phyloP scores from a whole-genome alignment of 495 filamentous ascomycete genomes.

The Penicillium bialowiezense region DNA sequence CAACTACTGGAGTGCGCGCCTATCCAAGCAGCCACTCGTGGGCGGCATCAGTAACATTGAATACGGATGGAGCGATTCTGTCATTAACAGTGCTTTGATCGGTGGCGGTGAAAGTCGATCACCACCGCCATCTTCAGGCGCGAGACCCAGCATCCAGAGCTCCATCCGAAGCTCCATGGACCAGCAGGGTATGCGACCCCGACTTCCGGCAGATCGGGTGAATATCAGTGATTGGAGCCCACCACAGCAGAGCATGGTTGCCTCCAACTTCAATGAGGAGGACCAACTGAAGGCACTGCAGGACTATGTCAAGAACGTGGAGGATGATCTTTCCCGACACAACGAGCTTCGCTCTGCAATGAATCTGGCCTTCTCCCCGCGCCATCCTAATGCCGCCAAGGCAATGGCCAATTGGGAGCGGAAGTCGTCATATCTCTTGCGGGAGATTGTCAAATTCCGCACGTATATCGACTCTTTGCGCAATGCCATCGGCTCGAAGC shows the following conservation, averaged over 20 bases:
- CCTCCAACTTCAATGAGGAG: conserved; percentile 68
- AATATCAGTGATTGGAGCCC: conserved; percentile 90
- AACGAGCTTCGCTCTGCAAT: conserved; percentile 83
- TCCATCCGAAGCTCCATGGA: conserved; percentile 72
- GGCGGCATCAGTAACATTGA: conserved; percentile 96
- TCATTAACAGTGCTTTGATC: conserved; percentile 74
- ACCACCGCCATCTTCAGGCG: conserved; percentile 40
- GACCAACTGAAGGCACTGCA: conserved; percentile 76
- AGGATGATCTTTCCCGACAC: conserved; percentile 80
- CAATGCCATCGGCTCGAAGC: conserved; percentile 55
- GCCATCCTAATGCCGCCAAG: conserved; percentile 74
- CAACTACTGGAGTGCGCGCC: conserved; percentile 95
- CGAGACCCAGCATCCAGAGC: conserved; percentile 65
- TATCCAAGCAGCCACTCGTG: conserved; percentile 87
- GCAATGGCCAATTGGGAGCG: conserved; percentile 96
- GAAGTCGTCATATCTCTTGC: conserved; percentile 84
- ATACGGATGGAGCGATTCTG: conserved; percentile 91
- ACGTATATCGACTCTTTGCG: conserved; percentile 86
- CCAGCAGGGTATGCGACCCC: conserved; percentile 57
- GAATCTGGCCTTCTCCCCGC: conserved; percentile 84
- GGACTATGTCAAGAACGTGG: conserved; percentile 79
- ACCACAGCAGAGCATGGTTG: conserved; percentile 85
- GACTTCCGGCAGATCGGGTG: conserved; percentile 81
- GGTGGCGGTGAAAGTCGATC: conserved; percentile 42
- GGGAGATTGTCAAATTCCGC: conserved; percentile 94